These are phyloP conservation scores for Pleurotus tuoliensis DNA, from an alignment of 768 basidiomycete species.

Conservation along the genomic window DNA sequence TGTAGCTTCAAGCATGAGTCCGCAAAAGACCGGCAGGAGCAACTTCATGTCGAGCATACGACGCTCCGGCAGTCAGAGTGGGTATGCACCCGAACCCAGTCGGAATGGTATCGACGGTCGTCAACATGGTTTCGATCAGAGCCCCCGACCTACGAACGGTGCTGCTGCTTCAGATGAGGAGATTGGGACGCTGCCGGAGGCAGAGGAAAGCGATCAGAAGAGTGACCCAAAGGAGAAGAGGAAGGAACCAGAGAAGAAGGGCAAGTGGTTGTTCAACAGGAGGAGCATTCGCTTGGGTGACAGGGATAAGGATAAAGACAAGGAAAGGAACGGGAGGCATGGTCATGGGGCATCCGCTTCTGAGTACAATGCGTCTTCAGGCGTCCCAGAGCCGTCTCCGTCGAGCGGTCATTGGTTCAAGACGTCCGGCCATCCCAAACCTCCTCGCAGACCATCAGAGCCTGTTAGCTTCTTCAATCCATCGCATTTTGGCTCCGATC, in stretches of 20 bases:
- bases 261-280: slow-evolving; percentile 51
- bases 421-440: slow-evolving; percentile 9
- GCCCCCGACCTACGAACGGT: slow-evolving; percentile 7
- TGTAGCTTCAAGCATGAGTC: neutral
- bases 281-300: slow-evolving; percentile 37
- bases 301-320: slow-evolving; percentile 12
- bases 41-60: neutral
- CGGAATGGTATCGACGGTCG: neutral
- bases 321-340: neutral
- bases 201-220: slow-evolving; percentile 33
- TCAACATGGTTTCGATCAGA: slow-evolving; percentile 3
- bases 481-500: slow-evolving; percentile 4
- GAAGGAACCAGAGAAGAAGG: slow-evolving; percentile 40
- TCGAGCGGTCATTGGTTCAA: slow-evolving; percentile 23
- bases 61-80: neutral
- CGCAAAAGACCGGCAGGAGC: neutral
- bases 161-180: slow-evolving; percentile 15
- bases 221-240: slow-evolving; percentile 30
- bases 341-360: slow-evolving; percentile 1
- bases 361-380: neutral
- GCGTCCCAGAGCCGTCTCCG: slow-evolving; percentile 2
- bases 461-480: slow-evolving; percentile 3
- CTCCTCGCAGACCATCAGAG: slow-evolving; percentile 21
- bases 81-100: neutral
- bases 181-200: slow-evolving; percentile 1